A percentile compares a stretch with the other conserved stretches of the same genome.
These are phyloP conservation scores for Xylariaceae sp. DNA, from an alignment of 2,329 filamentous ascomycete genomes.

Conservation along the genomic window DNA sequence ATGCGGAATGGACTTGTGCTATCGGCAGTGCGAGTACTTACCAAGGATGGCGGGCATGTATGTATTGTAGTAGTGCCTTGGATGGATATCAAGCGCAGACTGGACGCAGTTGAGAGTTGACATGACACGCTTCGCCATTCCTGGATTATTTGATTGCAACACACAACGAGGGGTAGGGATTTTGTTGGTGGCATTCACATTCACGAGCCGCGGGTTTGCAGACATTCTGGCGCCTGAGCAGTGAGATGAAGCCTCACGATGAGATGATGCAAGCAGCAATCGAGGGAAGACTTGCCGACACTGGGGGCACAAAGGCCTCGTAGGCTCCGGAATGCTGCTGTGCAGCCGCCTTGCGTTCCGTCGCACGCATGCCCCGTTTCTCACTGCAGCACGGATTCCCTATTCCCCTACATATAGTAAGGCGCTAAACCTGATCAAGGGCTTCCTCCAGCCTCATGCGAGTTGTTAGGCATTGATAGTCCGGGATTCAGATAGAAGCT, in stretches of 20 bases:
- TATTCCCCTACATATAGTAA: conserved; percentile 6
- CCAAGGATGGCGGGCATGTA: too few relatives aligned
- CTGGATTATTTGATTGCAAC: too few relatives aligned
- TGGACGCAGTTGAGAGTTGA: too few relatives aligned
- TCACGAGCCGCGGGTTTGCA: not conserved
- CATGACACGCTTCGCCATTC: too few relatives aligned
- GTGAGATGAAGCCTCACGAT: not conserved
- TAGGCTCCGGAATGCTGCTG: conserved; percentile 25
- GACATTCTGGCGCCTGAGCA: not conserved
- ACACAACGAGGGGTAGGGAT: too few relatives aligned
- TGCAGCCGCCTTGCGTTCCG: conserved; percentile 28
- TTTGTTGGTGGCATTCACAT: too few relatives aligned
- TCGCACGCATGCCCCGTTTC: conserved; percentile 26
- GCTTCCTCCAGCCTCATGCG: conserved; percentile 25
- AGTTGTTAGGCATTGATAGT: conserved; percentile 29
- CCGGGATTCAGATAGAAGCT: conserved; percentile 32
- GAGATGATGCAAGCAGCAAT: conserved; percentile 9
- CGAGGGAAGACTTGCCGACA: conserved; percentile 27
- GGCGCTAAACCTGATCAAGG: conserved; percentile 27
- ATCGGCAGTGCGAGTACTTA: too few relatives aligned
- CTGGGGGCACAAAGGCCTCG: conserved; percentile 21
- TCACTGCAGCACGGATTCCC: conserved; percentile 3
- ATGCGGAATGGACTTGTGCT: too few relatives aligned
- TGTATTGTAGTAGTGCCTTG: too few relatives aligned
- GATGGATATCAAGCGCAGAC: too few relatives aligned